Base-by-base conservation (phyloP, 805 yeast genomes). In the Clavispora vitiphila region DNA sequence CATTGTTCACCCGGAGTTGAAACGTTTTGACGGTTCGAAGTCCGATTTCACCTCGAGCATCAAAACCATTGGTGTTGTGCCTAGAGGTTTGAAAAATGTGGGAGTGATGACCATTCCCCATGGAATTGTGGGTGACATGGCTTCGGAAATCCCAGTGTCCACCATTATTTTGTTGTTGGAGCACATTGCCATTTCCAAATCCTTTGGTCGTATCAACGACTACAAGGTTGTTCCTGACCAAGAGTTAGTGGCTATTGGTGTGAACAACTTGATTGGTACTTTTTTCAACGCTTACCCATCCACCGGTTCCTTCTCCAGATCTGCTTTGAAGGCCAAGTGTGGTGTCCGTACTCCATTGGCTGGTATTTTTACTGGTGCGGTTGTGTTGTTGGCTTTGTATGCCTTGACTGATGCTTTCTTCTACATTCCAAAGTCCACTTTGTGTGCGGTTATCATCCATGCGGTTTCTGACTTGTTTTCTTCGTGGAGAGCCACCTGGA, bases 341-440 rank as follows among this genome's bases (percentile, higher is more conserved):
- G 95, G 96, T 60, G 97, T 90, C 35, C 78, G 89, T 58, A 90
- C 97, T 16, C 97, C 97, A 26, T 69, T 90, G 46, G 95, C 96
- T 35, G 96, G 96, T 67, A 74, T 88, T 32, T 85, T 81, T 64
- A 86, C 96, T 10, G 97, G 96, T 59, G 78, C 77, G 35, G 89
- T 91, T 64, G 97, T 90, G 20, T 66, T 90, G 48, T 69, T 90
- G 48, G 96, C 97, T 2, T 72, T 90, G 48, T 90, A 89, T 63
- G 81, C 85, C 45, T 75, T 90, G 55, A 89, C 96, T 5, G 72
- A 72, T 43, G 84, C 95, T 5, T 90, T 90, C 70, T 87, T 74
- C 68, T 90, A 77, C 67, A 90, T 90, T 63, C 96, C 97, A 38
- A 86, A 86, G 53, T 96, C 96, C 8, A 80, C 91, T 3, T 71